Conservation (phyloP, 2,329 filamentous ascomycete species). For the Colletotrichum sp. region DNA sequence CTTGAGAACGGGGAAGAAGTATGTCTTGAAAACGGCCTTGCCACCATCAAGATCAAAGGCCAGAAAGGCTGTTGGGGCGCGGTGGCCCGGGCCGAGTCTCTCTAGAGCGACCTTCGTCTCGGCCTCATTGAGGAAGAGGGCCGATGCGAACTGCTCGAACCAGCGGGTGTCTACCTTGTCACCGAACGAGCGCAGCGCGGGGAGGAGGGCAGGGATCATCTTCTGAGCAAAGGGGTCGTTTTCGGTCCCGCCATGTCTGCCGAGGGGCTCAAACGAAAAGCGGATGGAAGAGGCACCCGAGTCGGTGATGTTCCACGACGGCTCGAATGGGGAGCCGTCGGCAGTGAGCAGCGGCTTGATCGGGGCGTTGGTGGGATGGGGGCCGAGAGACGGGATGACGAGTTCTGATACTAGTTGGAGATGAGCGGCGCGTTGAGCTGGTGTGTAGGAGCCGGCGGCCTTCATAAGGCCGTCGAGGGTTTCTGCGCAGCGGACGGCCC, state of each 20-base stretch:
- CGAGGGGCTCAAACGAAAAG: constrained; percentile 22
- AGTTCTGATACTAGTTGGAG: constrained; percentile 15
- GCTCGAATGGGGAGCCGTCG: constrained; percentile 20
- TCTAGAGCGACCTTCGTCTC: constrained; percentile 12
- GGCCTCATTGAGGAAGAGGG: constrained; percentile 24
- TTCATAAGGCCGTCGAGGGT: constrained; percentile 18
- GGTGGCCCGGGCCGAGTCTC: constrained; percentile 21
- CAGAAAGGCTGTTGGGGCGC: constrained; percentile 27
- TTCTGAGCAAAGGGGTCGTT: constrained; percentile 20
- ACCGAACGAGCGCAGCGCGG: constrained; percentile 5
- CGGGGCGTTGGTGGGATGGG: constrained; percentile 8
- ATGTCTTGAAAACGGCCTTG: constrained; percentile 26
- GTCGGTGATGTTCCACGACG: constrained; percentile 21
- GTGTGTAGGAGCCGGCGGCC: constrained; percentile 17
- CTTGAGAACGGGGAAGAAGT: constrained; percentile 29
- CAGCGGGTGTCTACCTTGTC: constrained; percentile 16
- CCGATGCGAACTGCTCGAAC: constrained; percentile 26
- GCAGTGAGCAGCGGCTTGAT: constrained; percentile 16
- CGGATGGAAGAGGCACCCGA: constrained; percentile 15
- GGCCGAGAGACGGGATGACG: constrained; percentile 19
- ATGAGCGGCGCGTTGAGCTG: constrained; percentile 12
- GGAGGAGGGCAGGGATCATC: constrained; percentile 16
- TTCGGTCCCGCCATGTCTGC: constrained; percentile 11
- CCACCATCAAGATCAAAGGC: constrained; percentile 28
- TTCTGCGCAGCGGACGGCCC: constrained; percentile 15